Evolutionary conservation across 2,329 filamentous ascomycete genomes (phyloP), one percentile per base, ranked within the genome.

Genomic region (Aspergillus candidus): DNA sequence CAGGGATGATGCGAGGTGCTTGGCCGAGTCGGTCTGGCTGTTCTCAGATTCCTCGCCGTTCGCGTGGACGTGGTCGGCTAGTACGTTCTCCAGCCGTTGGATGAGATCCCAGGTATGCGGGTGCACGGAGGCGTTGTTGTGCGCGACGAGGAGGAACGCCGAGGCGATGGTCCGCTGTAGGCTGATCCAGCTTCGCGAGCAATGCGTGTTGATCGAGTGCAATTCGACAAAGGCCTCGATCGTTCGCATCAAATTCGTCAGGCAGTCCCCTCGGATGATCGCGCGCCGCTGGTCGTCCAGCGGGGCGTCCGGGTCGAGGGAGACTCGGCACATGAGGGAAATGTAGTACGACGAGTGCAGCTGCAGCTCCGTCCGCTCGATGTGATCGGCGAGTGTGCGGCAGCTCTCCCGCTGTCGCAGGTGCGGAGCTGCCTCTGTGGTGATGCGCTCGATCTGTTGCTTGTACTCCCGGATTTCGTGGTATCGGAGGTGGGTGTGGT

Each of bases 341-440:
- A 75, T 73, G 44, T 78, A 72, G 60, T 80, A 81, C 5, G 75
- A 78, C n/a, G 75, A 74, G 57, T 81, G 78, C n/a, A 81, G 62
- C 49, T 78, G 77, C 30, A 80, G 57, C 3, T 74, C 76, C 60
- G 75, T 78, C 47, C 79, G 72, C 55, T 81, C 76, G 7, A 80
- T 67, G 42, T 78, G 76, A 40, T 80, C 73, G 1, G 59, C 63
- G 33, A 65, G 51, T 1, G 50, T 57, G 17, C 45, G 46, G 43
- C 67, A 70, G 14, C 56, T 68, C 51, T 52, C 73, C 45, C 12
- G 70, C 46, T 76, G 72, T 47, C 76, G 74, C 33, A 81, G 64
- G 52, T 79, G 76, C 15, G 76, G 74, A n/a, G 71, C 71, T 4
- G 75, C 72, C 44, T 79, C 75, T n/a, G 70, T 62, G 62, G 78